Evolutionary conservation across 129 eudicot species (phyloP).

Genomic region (Silybum marianum): DNA sequence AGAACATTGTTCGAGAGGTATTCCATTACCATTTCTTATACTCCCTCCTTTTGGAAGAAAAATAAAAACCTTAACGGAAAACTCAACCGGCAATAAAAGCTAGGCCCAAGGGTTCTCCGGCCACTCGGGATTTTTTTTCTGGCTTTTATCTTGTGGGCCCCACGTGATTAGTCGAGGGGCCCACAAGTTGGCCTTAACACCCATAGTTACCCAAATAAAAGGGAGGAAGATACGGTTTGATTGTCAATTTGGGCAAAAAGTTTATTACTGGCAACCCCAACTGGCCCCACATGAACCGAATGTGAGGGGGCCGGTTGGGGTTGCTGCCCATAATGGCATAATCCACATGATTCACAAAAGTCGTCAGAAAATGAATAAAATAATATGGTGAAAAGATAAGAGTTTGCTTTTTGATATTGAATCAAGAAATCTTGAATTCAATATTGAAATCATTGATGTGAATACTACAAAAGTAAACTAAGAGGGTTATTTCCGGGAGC

Average conservation of each 20-base stretch:
- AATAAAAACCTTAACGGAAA: too few relatives aligned
- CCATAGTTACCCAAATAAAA: background rate
- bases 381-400: background rate
- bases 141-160: background rate
- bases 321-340: background rate
- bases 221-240: background rate
- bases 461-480: background rate
- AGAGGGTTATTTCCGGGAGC: background rate
- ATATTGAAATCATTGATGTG: background rate
- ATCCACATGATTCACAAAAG: background rate
- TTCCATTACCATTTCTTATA: background rate
- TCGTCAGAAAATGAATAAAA: background rate
- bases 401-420: background rate
- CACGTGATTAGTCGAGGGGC: background rate
- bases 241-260: background rate
- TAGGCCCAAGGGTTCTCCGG: too few relatives aligned
- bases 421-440: constrained; percentile 14
- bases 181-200: background rate
- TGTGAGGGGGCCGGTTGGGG: too few relatives aligned
- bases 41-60: background rate
- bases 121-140: background rate
- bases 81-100: too few relatives aligned
- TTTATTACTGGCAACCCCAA: too few relatives aligned
- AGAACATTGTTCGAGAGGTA: constrained; percentile 96
- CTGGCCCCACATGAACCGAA: too few relatives aligned